A percentile compares a stretch with the other conserved stretches of the same genome.
Conservation (phyloP, 345 rosid species). For the Mallotus nudiflorus region DNA sequence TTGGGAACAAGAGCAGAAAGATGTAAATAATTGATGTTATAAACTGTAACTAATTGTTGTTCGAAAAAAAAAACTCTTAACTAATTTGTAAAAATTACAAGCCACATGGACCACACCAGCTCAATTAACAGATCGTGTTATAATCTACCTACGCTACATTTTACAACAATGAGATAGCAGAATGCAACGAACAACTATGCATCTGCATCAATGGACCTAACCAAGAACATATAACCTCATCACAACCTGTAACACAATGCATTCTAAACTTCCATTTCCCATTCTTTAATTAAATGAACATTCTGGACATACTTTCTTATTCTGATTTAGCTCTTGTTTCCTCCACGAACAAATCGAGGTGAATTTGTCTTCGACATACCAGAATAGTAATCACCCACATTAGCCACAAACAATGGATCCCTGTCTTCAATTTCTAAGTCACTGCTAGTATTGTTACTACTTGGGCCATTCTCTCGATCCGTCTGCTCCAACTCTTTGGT, state of each 20-base stretch:
- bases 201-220: background rate
- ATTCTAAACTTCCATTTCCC: background rate
- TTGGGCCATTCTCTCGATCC: conserved; percentile 50
- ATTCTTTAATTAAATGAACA: conserved; percentile 1
- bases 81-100: conserved; percentile 23
- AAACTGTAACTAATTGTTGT: background rate
- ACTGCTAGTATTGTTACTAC: conserved; percentile 20
- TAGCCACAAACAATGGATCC: conserved; percentile 93
- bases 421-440: conserved; percentile 52
- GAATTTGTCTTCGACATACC: conserved; percentile 64
- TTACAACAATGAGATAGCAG: conserved; percentile 6
- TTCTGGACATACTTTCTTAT: background rate
- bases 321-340: conserved; percentile 25
- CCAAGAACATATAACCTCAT: background rate
- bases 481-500: conserved; percentile 68
- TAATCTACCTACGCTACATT: background rate
- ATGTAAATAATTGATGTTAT: background rate
- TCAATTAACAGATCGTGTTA: conserved; percentile 7
- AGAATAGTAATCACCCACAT: conserved; percentile 78
- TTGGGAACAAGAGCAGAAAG: background rate
- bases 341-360: conserved; percentile 55
- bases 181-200: background rate
- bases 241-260: background rate
- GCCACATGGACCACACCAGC: conserved; percentile 4
- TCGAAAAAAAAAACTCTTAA: no score